Percentiles rank a stretch among this genome's conserved stretches.
Conservation (phyloP, 208 protist species). For the Leishmania mexicana region DNA sequence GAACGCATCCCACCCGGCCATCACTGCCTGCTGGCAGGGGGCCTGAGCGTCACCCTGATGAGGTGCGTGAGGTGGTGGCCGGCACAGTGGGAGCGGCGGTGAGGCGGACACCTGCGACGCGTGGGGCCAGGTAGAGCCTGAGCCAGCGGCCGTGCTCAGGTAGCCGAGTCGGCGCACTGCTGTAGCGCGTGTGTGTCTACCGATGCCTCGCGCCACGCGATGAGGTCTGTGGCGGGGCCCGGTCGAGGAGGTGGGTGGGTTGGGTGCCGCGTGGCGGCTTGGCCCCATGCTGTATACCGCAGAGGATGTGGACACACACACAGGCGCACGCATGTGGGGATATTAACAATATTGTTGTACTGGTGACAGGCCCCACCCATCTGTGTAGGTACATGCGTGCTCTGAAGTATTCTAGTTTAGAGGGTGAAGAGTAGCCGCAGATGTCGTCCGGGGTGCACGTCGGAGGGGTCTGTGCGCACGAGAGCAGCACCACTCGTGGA, state of each 20-base stretch:
- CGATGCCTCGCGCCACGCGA: neutral
- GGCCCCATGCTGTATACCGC: neutral
- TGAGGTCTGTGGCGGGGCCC: neutral
- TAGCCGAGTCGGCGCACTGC: neutral
- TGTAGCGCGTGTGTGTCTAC: neutral
- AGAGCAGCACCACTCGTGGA: neutral
- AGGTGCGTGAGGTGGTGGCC: neutral
- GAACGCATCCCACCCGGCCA: neutral
- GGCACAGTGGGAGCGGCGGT: neutral
- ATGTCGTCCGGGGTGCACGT: neutral
- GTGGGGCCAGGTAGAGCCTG: neutral
- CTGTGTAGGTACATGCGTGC: neutral
- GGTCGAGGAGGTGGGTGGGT: no score
- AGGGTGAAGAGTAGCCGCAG: neutral
- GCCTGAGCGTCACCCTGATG: no score
- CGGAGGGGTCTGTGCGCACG: neutral
- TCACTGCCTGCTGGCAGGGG: no score
- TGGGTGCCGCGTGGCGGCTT: no score
- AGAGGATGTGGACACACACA: neutral
- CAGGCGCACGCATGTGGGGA: neutral
- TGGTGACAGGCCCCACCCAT: neutral
- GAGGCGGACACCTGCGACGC: neutral
- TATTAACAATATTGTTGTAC: neutral
- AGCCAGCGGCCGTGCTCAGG: neutral
- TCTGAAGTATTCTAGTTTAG: neutral